These are phyloP conservation scores for Penicillium sp. DNA, from an alignment of 2,329 filamentous ascomycete species.

Conservation along the genomic window DNA sequence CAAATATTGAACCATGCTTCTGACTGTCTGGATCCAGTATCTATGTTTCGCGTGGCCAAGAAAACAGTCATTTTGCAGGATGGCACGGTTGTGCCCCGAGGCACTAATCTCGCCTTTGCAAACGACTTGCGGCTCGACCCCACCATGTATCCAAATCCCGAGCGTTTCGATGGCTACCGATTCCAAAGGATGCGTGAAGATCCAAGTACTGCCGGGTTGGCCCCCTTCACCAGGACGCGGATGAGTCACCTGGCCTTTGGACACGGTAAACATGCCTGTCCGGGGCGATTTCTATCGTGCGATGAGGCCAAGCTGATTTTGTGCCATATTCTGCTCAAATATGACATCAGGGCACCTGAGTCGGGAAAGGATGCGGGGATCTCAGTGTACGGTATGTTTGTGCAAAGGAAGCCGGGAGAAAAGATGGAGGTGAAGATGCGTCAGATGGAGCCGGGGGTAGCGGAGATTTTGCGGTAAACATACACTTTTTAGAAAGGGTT, in stretches of 20 bases:
- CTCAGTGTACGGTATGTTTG: slow-evolving; percentile 1
- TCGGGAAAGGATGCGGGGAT: not conserved
- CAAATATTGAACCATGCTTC: too few species aligned
- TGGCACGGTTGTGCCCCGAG: not conserved
- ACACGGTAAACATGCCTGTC: not conserved
- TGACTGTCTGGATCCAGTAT: not conserved
- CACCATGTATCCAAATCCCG: not conserved
- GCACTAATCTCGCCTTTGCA: not conserved
- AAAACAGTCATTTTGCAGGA: not conserved
- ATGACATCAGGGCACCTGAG: not conserved
- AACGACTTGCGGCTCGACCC: not conserved
- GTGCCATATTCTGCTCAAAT: not conserved
- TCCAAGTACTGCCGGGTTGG: not conserved
- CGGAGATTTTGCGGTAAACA: not conserved
- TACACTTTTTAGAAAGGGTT: not conserved
- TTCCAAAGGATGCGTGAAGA: not conserved
- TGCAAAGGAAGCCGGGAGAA: slow-evolving; percentile 1
- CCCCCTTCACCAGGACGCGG: not conserved
- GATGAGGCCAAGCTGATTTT: not conserved
- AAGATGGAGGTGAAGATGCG: slow-evolving; percentile 1
- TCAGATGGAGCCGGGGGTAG: not conserved
- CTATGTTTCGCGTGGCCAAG: not conserved
- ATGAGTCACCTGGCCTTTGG: not conserved
- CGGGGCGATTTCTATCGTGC: not conserved
- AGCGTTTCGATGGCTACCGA: not conserved